Base-by-base conservation (phyloP, 1,139 yeast species). In the Lizanozyma gosingica region DNA sequence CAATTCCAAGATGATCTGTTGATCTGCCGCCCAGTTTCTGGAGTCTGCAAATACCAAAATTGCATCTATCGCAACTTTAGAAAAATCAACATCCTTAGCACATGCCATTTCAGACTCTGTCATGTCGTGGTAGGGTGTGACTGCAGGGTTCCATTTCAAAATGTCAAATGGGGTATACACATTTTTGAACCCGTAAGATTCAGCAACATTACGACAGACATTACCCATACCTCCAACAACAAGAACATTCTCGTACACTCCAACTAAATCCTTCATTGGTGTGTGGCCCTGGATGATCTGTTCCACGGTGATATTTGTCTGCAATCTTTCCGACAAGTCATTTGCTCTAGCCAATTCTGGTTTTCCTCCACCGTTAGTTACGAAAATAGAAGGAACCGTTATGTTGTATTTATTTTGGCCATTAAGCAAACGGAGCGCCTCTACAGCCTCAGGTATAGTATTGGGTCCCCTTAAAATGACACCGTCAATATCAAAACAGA, bases 201-300 rank as follows among this genome's bases (percentile, higher is more conserved):
- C 78, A 33, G 92, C 94, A 43, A 83, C 88, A 49, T 79, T 73
- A 48, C 90, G 71, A 55, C 94, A 83, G n/a, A 81, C 80, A 48
- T 83, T 83, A 37, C 90, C 87, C 29, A 82, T 76, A 49, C 95
- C 95, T 47, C 95, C 95, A 40, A 85, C 86, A 44, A 85, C 94
- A 41, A 85, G 66, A 4, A 85, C 94, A 45, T 80, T 82, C 44
- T 80, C 65, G 61, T 80, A 79, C 15, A 72, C 68, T 18, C 71
- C 73, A 16, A 80, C 83, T 54, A 85, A 68, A 53, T 82, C 90
- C 53, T 76, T 80, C 94, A 84, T 84, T 35, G 95, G 95, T 1
- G 95, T 85, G 59, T 84, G 94, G 41, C 94, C 94, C 59, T 85
- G 94, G 52, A 85, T 83, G 47, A 85, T 82, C 59, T 85, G 94